Conservation (phyloP, 352 stramenopile genomes). For the Globisporangium mamillatum region DNA sequence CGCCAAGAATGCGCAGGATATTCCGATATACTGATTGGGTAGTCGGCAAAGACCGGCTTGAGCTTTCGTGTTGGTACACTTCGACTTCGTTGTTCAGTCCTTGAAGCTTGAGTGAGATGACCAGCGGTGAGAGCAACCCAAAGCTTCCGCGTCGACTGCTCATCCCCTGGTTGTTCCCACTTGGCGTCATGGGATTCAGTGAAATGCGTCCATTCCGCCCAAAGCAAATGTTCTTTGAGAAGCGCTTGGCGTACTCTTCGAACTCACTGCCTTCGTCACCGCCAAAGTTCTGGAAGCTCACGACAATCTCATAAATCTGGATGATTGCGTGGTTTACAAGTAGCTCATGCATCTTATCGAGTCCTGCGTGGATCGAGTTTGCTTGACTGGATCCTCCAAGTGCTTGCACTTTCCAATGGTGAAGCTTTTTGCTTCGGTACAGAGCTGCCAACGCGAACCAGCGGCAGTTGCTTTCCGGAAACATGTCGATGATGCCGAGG, state of each 20-base stretch:
- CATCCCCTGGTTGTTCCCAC: background rate
- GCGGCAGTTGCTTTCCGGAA: conserved; percentile 25
- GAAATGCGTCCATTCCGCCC: conserved; percentile 56
- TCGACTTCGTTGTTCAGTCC: conserved; percentile 29
- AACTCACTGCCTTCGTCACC: conserved; percentile 20
- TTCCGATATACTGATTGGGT: conserved; percentile 51
- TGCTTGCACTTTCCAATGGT: conserved; percentile 48
- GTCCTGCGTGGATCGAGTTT: conserved; percentile 43
- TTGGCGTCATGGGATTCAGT: conserved; percentile 19
- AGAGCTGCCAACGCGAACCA: conserved; percentile 53
- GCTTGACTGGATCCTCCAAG: conserved; percentile 38
- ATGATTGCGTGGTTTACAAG: conserved; percentile 51
- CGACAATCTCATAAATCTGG: conserved; percentile 53
- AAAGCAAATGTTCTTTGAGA: conserved; percentile 66
- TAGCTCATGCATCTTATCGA: conserved; percentile 52
- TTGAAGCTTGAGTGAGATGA: conserved; percentile 45
- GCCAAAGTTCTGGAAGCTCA: conserved; percentile 28
- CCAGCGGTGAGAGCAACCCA: conserved; percentile 17
- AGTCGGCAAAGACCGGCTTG: conserved; percentile 30
- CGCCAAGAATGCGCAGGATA: conserved; percentile 40
- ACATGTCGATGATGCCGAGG: conserved; percentile 45
- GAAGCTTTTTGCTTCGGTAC: conserved; percentile 50
- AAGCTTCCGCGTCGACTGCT: background rate
- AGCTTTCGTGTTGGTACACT: conserved; percentile 46
- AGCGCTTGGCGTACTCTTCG: conserved; percentile 37